Base-by-base conservation (phyloP, 176 grass and related monocot genomes). In the Secale cereale region DNA sequence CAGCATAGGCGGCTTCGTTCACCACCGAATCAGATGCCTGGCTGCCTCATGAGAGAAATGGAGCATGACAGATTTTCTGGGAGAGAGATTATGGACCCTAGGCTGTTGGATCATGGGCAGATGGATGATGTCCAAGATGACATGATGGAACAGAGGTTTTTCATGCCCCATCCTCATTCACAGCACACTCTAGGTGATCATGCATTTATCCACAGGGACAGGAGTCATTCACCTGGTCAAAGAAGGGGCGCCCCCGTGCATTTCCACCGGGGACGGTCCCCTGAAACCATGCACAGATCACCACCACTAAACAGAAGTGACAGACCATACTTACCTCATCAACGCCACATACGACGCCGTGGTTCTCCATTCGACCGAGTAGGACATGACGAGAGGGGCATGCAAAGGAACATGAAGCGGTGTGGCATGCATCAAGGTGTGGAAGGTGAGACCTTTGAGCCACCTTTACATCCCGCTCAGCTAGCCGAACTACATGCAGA, bases 61-160 rank as follows among this genome's bases (percentile, higher is more conserved):
- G 74, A 69, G 8, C 54, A 30, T 76, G 89, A 89, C 1, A 36
- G 50, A 31, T 89, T 85, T 22, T 37, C 50, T 85, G 70, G 35
- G 46, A 81, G 87, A 68, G 68, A 81, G 19, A 54, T 67, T 79
- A 45, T 57, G 32, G 76, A 80, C 60, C 61, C 57, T 69, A 90
- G 84, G 66, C 22, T 90, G 73, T 39, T 79, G 23, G 31, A 31
- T 2, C 87, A 19, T 75, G 68, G 46, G 6, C 80, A 87, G 46
- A 79, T 83, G 41, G 89, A 86, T 46, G 73, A 84, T 83, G 8
- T 70, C 9, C 61, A 36, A 15, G 76, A 84, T 80, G 60, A 81
- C 68, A 87, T 91, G 89, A 84, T 87, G 76, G 81, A 84, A n/a
- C 85, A 87, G 3, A 68, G 76, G 13, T 87, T 80, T 69, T 87